Base-by-base conservation (phyloP, 257 asterid genomes). In the Solanum habrochaites region DNA sequence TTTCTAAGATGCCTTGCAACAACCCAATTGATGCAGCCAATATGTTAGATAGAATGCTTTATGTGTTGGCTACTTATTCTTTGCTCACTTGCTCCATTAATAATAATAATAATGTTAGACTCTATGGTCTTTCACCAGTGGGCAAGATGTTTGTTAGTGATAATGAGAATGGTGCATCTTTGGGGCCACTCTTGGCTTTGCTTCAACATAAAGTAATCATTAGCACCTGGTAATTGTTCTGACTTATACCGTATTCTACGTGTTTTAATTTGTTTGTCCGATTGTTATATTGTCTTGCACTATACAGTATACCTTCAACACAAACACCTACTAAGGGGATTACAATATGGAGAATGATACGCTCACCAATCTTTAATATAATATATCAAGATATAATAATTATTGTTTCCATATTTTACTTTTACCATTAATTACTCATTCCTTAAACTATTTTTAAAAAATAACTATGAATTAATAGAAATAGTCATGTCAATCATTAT, bases 21-120 rank as follows among this genome's bases (percentile, higher is more conserved):
- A 82, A 60, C 80, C 88, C 87, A 18, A 56, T 8, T 2, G 87
- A 75, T 45, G 90, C 90, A 3, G 60, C 90, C 20, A 7, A 15
- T 15, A 85, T 82, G 87, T 83, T 90, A 1, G 94, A 91, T 64
- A 78, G 89, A 66, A 89, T 92, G 93, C 91, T 92, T 10, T 74
- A 87, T 25, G 0, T 16, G 0, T 6, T 91, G 21, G 91, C 93
- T 42, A 62, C 84, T 71, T 45, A 90, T 67, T 88, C 91, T 2
- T 56, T 91, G 40, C 90, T 89, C 43, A 88, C 88, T 49, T 86
- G 90, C 86, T 83, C 87, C 8, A 78, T 29, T 2, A n/a, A 64
- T 10, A 12, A 64, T n/a, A 12, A 64, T n/a, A 25, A 10, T 25
- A 27, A 11, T 15, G 60, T 49, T 6, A 64, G 71, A 25, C 8